A percentile compares a stretch with the other conserved stretches of the same genome.
Evolutionary conservation across 805 yeast genomes (phyloP).

Genomic region (Blastobotrys peoriensis): DNA sequence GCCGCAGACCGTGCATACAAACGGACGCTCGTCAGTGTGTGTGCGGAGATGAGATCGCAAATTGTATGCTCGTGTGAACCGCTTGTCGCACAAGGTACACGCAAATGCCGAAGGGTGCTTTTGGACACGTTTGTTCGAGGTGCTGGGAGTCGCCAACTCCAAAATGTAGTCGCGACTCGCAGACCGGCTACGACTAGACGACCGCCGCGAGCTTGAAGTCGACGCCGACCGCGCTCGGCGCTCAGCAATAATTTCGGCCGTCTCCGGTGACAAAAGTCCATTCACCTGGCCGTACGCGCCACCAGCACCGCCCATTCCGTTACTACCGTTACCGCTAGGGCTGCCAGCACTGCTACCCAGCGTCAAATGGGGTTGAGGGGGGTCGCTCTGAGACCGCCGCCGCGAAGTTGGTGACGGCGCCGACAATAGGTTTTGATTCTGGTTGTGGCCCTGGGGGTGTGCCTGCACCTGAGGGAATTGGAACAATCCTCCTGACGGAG

Average conservation of each 20-base stretch:
- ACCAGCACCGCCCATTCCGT: too few relatives aligned
- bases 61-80: conserved; percentile 89
- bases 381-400: neutral
- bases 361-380: neutral
- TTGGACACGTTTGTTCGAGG: conserved; percentile 50
- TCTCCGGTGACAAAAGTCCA: conserved; percentile 6
- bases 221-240: conserved; percentile 14
- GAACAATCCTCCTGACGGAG: neutral
- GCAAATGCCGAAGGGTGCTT: conserved; percentile 67
- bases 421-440: neutral
- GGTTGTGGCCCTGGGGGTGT: neutral
- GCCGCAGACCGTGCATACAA: conserved; percentile 54
- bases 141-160: conserved; percentile 57
- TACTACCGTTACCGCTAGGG: conserved; percentile 3
- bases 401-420: neutral
- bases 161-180: conserved; percentile 48
- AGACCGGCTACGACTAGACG: conserved; percentile 4
- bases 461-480: too few relatives aligned
- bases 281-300: neutral
- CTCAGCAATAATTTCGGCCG: neutral
- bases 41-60: conserved; percentile 86
- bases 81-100: conserved; percentile 79
- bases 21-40: conserved; percentile 71
- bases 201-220: conserved; percentile 8
- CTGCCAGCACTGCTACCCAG: conserved; percentile 2